Evolutionary conservation across 2,329 filamentous ascomycete genomes (phyloP), one percentile per base, ranked within the genome.

Genomic region (Cytospora chrysosperma): DNA sequence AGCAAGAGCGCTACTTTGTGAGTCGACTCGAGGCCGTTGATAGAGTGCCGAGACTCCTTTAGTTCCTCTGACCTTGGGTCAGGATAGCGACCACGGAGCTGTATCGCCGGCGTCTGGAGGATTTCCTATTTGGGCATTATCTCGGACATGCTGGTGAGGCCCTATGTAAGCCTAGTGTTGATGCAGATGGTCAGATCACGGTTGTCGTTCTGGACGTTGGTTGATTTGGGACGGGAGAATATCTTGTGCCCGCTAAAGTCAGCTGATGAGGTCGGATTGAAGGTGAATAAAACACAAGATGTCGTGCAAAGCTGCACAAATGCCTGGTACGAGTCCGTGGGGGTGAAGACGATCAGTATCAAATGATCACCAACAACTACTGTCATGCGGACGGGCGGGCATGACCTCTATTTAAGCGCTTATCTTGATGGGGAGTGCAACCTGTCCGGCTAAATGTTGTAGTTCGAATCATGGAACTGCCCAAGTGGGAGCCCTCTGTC

Each of bases 341-440:
- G 62, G 58, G 59, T 56, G 34, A 61, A 62, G 37, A 32, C 62
- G n/a, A n/a, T n/a, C n/a, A n/a, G n/a, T 58, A 64, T 64, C 62
- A 64, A 43, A 55, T 40, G 10, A 40, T 55, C 51, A 61, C 51
- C 51, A 55, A 40, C 59, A 43, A 61, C 27, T 24, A 53, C 30
- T 62, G 49, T 64, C 54, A 56, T 28, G 32, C 27, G 37, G 59
- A 28, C 37, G 32, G 50, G 62, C 56, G 59, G 59, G 53, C 58
- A 61, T 57, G 43, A 30, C 54, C 58, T 64, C 47, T 64, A 64
- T 64, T 64, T 62, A 64, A 64, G 54, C 53, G 34, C 52, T 51
- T 59, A 62, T 19, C 59, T 21, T 24, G 27, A 40, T 56, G 21
- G 15, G 52, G 49, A 37, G 24, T 50, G 58, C 28, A n/a, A n/a